Evolutionary conservation across 2,329 filamentous ascomycete genomes (phyloP).

Genomic region (Ramularia endophylla): DNA sequence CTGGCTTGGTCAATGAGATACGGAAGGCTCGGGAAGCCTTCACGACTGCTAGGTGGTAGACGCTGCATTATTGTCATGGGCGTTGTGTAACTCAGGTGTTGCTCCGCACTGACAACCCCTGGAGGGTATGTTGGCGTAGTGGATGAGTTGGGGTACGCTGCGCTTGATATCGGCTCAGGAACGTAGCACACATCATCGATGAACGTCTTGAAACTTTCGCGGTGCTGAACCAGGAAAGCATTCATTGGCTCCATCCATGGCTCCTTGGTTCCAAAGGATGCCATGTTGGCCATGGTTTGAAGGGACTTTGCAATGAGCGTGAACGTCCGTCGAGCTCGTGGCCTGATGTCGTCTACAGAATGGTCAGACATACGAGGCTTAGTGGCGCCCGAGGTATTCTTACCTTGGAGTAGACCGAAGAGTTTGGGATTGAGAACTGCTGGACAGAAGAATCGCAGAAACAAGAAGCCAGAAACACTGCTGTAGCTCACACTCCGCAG

Average conservation of each 20-base stretch:
- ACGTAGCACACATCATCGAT: constrained; percentile 83
- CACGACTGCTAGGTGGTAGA: constrained; percentile 70
- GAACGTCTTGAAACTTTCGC: constrained; percentile 76
- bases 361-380: constrained; percentile 10
- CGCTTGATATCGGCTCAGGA: constrained; percentile 56
- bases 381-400: constrained; percentile 11
- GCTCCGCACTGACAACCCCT: constrained; percentile 27
- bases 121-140: constrained; percentile 22
- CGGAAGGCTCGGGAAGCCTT: constrained; percentile 88
- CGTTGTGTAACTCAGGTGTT: constrained; percentile 63
- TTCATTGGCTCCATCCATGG: constrained; percentile 99
- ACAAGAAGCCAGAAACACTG: constrained; percentile 90
- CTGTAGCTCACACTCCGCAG: constrained; percentile 85
- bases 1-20: constrained; percentile 87
- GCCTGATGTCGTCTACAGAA: constrained; percentile 68
- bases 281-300: constrained; percentile 85
- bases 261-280: constrained; percentile 88
- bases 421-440: constrained; percentile 95
- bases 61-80: constrained; percentile 84
- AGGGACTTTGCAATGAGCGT: constrained; percentile 90
- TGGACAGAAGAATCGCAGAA: constrained; percentile 90
- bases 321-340: constrained; percentile 76
- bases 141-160: constrained; percentile 36
- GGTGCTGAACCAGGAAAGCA: constrained; percentile 68
- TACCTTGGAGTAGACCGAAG: constrained; percentile 74